Evolutionary conservation across 306 rosid genomes (phyloP).

Genomic region (Dalbergia oliveri): DNA sequence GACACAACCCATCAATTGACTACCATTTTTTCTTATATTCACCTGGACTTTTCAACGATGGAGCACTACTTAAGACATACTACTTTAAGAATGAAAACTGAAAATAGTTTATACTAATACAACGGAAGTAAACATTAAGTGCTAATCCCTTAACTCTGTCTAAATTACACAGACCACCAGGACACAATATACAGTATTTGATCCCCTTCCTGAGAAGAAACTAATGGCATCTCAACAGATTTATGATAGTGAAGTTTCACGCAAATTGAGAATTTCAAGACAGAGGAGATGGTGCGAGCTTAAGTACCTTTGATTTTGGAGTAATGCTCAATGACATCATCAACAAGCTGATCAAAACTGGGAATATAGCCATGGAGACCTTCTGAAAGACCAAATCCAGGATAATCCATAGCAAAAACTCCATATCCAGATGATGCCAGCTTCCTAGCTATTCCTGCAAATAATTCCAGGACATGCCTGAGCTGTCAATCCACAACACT

Average conservation of each 20-base stretch:
- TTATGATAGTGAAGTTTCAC: background rate
- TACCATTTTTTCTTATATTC: constrained; percentile 16
- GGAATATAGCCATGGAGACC: constrained; percentile 87
- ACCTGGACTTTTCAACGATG: constrained; percentile 1
- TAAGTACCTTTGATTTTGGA: constrained; percentile 76
- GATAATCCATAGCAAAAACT: constrained; percentile 96
- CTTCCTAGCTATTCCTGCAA: constrained; percentile 88
- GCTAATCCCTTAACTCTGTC: constrained; percentile 8
- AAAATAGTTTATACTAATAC: background rate
- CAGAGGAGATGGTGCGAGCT: background rate
- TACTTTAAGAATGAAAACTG: constrained; percentile 21
- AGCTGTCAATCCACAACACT: constrained; percentile 32
- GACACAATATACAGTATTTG: background rate
- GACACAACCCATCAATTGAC: background rate
- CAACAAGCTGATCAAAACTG: constrained; percentile 76
- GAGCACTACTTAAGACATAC: background rate
- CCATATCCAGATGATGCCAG: constrained; percentile 76
- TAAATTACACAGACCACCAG: background rate
- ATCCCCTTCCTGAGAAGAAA: constrained; percentile 1
- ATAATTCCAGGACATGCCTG: constrained; percentile 19
- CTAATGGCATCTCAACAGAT: constrained; percentile 6
- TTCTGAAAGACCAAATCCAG: constrained; percentile 96
- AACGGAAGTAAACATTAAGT: background rate
- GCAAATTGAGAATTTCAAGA: background rate
- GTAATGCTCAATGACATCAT: constrained; percentile 82